phyloP scores from a whole-genome alignment of 768 basidiomycete species.

The Mycena kentingensis region DNA sequence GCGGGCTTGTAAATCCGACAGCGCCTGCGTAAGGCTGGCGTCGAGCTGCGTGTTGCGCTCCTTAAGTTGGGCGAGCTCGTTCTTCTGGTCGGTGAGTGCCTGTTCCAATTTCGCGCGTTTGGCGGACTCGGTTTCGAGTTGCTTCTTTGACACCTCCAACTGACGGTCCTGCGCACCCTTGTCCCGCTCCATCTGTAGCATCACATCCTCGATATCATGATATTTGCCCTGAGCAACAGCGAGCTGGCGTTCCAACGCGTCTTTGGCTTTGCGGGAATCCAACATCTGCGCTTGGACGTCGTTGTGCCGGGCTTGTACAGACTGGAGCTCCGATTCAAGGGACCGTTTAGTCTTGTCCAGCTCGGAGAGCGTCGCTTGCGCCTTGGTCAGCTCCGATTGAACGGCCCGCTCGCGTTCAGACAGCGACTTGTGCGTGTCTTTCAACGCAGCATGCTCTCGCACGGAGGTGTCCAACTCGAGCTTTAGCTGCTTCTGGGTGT shows the following conservation, averaged over 20 bases:
- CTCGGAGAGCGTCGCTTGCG: conserved; percentile 51
- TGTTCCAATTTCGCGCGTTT: conserved; percentile 81
- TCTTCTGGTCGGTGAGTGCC: conserved; percentile 57
- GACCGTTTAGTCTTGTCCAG: conserved; percentile 70
- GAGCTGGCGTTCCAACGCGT: conserved; percentile 80
- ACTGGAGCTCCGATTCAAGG: conserved; percentile 72
- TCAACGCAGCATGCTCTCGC: conserved; percentile 61
- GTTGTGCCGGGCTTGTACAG: conserved; percentile 66
- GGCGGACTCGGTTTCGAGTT: conserved; percentile 71
- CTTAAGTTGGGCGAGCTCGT: conserved; percentile 68
- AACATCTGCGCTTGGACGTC: conserved; percentile 66
- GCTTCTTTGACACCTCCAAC: conserved; percentile 66
- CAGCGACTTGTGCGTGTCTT: conserved; percentile 65
- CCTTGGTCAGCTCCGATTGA: conserved; percentile 51
- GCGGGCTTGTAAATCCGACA: conserved; percentile 76
- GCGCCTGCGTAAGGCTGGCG: conserved; percentile 75
- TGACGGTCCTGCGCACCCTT: conserved; percentile 74
- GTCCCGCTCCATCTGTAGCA: conserved; percentile 82
- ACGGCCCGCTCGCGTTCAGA: conserved; percentile 57
- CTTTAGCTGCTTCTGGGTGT: conserved; percentile 72
- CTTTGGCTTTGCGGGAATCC: conserved; percentile 65
- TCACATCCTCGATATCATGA: conserved; percentile 85
- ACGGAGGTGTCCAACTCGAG: conserved; percentile 69
- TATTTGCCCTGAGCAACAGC: conserved; percentile 70
- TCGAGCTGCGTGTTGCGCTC: conserved; percentile 74